phyloP scores from a whole-genome alignment of 2,329 filamentous ascomycete species.

The Dothidotthia symphoricarpi region DNA sequence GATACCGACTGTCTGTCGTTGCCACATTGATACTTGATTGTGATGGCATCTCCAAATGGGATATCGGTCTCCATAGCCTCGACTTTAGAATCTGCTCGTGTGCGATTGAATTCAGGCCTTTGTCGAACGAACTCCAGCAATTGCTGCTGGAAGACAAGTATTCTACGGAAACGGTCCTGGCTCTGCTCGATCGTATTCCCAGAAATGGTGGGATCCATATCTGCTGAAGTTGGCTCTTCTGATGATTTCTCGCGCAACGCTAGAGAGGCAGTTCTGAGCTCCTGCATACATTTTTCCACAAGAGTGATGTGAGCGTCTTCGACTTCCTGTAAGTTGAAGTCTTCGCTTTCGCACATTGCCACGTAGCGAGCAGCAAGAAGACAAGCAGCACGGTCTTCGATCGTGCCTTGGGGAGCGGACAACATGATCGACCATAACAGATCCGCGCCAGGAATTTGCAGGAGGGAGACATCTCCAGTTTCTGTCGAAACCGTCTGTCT shows the following conservation, averaged over 20 bases:
- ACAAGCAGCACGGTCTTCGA: slow-evolving; percentile 67
- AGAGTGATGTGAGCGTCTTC: slow-evolving; percentile 66
- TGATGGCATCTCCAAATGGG: slow-evolving; percentile 62
- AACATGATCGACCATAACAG: slow-evolving; percentile 83
- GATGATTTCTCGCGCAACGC: slow-evolving; percentile 9
- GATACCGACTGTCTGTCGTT: slow-evolving; percentile 61
- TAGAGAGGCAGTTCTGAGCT: slow-evolving; percentile 42
- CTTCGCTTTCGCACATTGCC: slow-evolving; percentile 42
- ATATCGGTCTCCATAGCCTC: slow-evolving; percentile 45
- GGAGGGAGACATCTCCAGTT: slow-evolving; percentile 29
- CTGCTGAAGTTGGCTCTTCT: not conserved
- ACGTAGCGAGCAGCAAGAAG: slow-evolving; percentile 75
- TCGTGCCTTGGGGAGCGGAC: slow-evolving; percentile 61
- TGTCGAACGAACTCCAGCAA: slow-evolving; percentile 34
- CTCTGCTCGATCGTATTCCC: slow-evolving; percentile 28
- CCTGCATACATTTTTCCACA: slow-evolving; percentile 71
- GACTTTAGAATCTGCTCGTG: slow-evolving; percentile 36
- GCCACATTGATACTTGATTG: slow-evolving; percentile 69
- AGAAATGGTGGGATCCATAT: slow-evolving; percentile 14
- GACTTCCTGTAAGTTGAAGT: slow-evolving; percentile 47
- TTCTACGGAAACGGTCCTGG: slow-evolving; percentile 32
- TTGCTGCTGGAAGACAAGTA: slow-evolving; percentile 36
- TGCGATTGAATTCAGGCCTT: slow-evolving; percentile 33
- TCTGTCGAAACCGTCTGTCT: slow-evolving; percentile 15
- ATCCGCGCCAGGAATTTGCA: slow-evolving; percentile 59